phyloP scores from a whole-genome alignment of 495 filamentous ascomycete species.

The Niebla homalea region DNA sequence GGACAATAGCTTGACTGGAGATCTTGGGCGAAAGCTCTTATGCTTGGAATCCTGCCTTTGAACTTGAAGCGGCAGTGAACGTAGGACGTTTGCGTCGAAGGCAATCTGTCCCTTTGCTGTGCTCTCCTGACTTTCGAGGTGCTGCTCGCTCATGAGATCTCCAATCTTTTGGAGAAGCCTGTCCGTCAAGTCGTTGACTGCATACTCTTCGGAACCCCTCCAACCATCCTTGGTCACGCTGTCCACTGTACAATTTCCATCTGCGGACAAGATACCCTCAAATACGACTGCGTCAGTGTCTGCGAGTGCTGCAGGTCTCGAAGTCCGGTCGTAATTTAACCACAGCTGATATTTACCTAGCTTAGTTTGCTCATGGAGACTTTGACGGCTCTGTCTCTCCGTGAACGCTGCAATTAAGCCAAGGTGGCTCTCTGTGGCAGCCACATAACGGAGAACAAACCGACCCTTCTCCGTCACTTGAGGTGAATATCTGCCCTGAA shows the following conservation, averaged over 20 bases:
- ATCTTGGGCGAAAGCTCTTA: slow-evolving; percentile 52
- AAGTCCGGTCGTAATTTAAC: no score
- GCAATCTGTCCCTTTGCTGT: slow-evolving; percentile 31
- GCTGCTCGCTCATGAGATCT: not conserved
- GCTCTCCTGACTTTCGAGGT: no score
- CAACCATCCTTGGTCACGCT: no score
- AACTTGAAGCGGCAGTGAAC: slow-evolving; percentile 49
- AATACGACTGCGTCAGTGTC: no score
- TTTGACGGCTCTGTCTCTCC: slow-evolving; percentile 27
- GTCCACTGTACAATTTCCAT: no score
- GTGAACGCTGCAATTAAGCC: slow-evolving; percentile 63
- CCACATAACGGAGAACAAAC: slow-evolving; percentile 63
- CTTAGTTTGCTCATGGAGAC: slow-evolving; percentile 1
- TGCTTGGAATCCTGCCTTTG: slow-evolving; percentile 37
- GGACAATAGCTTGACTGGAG: slow-evolving; percentile 82
- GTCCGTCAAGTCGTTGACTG: not conserved
- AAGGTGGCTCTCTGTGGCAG: slow-evolving; percentile 43
- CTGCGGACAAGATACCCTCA: no score
- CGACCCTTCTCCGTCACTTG: slow-evolving; percentile 61
- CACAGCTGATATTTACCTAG: not conserved
- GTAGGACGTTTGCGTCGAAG: slow-evolving; percentile 60
- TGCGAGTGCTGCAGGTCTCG: no score
- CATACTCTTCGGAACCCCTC: no score
- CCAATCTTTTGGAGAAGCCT: not conserved
- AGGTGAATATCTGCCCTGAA: slow-evolving; percentile 74